Evolutionary conservation across 1,284 basidiomycete genomes (phyloP).

Genomic region (Trametes hirsuta): DNA sequence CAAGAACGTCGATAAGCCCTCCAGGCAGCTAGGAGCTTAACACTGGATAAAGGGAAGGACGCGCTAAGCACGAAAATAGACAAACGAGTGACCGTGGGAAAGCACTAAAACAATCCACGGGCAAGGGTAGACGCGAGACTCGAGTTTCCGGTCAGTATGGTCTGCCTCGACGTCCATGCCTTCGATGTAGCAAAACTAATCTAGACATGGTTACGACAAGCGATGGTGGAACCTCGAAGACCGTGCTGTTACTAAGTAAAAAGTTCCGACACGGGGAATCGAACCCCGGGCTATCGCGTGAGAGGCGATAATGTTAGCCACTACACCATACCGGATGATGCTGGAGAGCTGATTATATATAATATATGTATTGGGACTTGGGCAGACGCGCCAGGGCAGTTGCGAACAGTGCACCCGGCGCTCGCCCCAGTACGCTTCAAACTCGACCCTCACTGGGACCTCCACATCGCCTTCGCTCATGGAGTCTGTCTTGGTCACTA

Average conservation of each 20-base stretch:
- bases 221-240: no score
- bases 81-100: no score
- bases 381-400: not conserved
- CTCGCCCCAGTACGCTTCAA: not conserved
- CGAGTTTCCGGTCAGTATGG: no score
- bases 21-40: not conserved
- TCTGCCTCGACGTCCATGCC: no score
- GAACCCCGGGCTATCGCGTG: constrained; percentile 25
- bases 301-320: constrained; percentile 25
- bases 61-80: not conserved
- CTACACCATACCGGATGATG: constrained; percentile 19
- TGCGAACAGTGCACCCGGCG: not conserved
- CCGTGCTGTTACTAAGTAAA: not conserved
- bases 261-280: constrained; percentile 21
- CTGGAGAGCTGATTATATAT: not conserved
- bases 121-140: no score
- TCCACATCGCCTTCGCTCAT: not conserved
- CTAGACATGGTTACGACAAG: no score
- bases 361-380: not conserved
- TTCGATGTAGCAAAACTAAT: no score
- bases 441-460: not conserved
- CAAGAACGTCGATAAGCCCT: not conserved
- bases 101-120: no score
- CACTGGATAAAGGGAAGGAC: not conserved
- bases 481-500: not conserved